phyloP scores from a whole-genome alignment of 768 basidiomycete genomes.

The Pleurotus djamor region DNA sequence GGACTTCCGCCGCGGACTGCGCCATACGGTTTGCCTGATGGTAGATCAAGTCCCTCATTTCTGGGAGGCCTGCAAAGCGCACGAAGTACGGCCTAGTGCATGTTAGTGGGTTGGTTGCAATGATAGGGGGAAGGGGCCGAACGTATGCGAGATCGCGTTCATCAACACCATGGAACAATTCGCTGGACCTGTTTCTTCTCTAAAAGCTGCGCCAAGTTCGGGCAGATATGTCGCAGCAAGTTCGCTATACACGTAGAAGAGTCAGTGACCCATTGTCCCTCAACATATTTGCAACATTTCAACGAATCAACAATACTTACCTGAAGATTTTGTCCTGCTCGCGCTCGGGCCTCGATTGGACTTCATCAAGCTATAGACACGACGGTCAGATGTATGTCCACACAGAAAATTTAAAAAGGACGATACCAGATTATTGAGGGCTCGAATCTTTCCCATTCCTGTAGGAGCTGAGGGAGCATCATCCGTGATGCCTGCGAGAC shows the following conservation, averaged over 20 bases:
- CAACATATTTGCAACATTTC: too few species aligned
- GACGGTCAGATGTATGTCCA: not conserved
- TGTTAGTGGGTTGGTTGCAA: not conserved
- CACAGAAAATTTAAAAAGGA: not conserved
- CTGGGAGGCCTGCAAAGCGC: conserved; percentile 29
- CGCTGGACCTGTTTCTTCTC: conserved; percentile 16
- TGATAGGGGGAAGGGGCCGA: conserved; percentile 11
- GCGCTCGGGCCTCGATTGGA: conserved; percentile 19
- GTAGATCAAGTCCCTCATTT: conserved; percentile 26
- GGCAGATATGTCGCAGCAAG: conserved; percentile 37
- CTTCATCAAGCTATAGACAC: conserved; percentile 22
- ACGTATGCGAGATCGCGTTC: conserved; percentile 32
- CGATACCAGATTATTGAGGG: not conserved
- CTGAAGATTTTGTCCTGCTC: conserved; percentile 17
- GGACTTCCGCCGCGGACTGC: conserved; percentile 14
- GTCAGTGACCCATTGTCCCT: too few species aligned
- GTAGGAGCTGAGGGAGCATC: too few species aligned
- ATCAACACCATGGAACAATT: conserved; percentile 24
- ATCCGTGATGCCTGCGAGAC: too few species aligned
- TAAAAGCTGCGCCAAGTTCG: conserved; percentile 25
- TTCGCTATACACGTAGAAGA: conserved; percentile 16
- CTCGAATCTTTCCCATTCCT: not conserved
- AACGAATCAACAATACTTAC: too few species aligned
- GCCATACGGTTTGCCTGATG: conserved; percentile 35
- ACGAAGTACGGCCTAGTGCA: conserved; percentile 35